A percentile compares a stretch with the other conserved stretches of the same genome.
phyloP scores from a whole-genome alignment of 495 filamentous ascomycete genomes.

The Penicillium maclennaniae region DNA sequence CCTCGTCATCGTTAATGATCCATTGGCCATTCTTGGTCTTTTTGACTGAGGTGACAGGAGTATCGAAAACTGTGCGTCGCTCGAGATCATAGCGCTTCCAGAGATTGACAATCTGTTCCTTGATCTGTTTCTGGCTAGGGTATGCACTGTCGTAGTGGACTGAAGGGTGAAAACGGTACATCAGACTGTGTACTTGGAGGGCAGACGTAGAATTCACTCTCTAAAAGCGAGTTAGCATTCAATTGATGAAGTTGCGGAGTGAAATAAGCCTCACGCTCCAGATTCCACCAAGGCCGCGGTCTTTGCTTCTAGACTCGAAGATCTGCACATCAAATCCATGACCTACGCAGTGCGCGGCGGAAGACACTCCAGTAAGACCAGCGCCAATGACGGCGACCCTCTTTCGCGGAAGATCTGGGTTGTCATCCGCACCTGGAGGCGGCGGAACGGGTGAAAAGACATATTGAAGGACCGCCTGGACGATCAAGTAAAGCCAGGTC shows the following conservation, averaged over 20 bases:
- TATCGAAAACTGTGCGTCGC: conserved; percentile 66
- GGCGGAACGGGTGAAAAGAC: conserved; percentile 70
- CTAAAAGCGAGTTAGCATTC: conserved; percentile 28
- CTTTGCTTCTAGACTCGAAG: conserved; percentile 64
- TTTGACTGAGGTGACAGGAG: conserved; percentile 61
- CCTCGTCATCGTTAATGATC: conserved; percentile 76
- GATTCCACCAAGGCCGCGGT: conserved; percentile 68
- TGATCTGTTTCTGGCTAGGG: conserved; percentile 68
- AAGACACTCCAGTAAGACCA: conserved; percentile 76
- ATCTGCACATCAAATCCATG: conserved; percentile 81
- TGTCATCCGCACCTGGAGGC: conserved; percentile 43
- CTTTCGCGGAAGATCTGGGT: conserved; percentile 43
- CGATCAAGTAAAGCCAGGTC: conserved; percentile 58
- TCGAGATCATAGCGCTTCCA: conserved; percentile 76
- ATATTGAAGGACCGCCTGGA: conserved; percentile 63
- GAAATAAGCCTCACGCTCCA: conserved; percentile 63
- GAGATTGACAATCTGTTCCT: conserved; percentile 62
- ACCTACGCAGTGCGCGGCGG: conserved; percentile 79
- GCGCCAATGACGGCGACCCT: conserved; percentile 80
- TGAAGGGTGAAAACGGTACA: conserved; percentile 86
- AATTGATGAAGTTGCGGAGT: neutral
- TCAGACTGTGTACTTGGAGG: conserved; percentile 78
- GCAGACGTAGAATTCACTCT: conserved; percentile 79
- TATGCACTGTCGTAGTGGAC: conserved; percentile 71
- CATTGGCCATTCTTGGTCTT: conserved; percentile 66